Base-by-base conservation (phyloP, 2,329 filamentous ascomycete species). In the Myriosclerotinia curreyana region DNA sequence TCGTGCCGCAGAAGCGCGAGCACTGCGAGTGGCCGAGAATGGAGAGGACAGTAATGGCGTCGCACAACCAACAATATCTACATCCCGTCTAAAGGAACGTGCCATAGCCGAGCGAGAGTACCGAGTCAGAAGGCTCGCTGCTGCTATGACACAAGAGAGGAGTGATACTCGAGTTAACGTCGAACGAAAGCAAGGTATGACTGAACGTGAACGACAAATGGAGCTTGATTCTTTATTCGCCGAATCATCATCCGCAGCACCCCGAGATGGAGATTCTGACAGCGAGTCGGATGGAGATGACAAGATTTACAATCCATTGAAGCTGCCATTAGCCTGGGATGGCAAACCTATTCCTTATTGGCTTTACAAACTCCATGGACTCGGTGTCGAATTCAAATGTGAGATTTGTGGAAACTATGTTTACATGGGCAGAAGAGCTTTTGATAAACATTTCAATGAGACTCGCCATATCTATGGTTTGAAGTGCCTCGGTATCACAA, bases 261-360 rank as follows among this genome's bases (percentile, higher is more conserved):
- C 76, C 70, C 64, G 77, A 71, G 69, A 72, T 46, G 74, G 71
- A 8, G 82, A 82, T 0, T 85, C 84, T 0, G 87, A 88, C 1
- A 86, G 86, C 14, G 89, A 92, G 0, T 90, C 89, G 0, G 86
- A 87, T 3, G 87, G 92, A 17, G 90, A 87, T 48, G 92, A 96
- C 69, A 93, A 88, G 74, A 90, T 98, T 66, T 97, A 98, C 81
- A 99, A 99, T 76, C 95, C 95, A 0, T 83, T 99, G 69, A 99
- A 99, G 75, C 82, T 99, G 2, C 95, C 95, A 0, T 83, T 99
- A 9, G 94, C 92, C 2, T 99, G 96, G 96, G 95, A 99, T 70
- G 95, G 96, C 71, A 99, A 99, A 75, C 95, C 96, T 0, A 99
- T 99, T 71, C 95, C 96, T 0, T 99, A 95, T 80, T 99, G 95